phyloP scores from a whole-genome alignment of 225 moss, liverwort and hornwort species.

The Antitrichia curtipendula region DNA sequence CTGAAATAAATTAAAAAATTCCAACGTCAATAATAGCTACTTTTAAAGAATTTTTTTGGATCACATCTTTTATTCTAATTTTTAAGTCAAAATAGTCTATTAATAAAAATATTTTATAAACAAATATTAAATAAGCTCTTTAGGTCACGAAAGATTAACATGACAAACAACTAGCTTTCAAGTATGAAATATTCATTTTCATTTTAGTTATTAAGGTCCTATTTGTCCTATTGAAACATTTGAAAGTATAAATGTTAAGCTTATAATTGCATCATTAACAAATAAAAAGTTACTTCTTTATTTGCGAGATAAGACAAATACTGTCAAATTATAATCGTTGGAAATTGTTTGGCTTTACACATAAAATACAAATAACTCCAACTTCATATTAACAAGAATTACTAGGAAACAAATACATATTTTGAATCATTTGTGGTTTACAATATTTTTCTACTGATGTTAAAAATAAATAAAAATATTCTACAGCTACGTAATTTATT shows the following conservation, averaged over 20 bases:
- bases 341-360: neutral
- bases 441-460: neutral
- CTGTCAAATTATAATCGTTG: accelerated
- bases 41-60: neutral
- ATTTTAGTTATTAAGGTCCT: accelerated
- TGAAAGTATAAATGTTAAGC: neutral
- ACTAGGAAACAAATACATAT: neutral
- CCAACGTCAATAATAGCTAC: neutral
- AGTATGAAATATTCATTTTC: neutral
- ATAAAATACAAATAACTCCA: neutral
- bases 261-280: neutral
- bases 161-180: neutral
- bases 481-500: no score
- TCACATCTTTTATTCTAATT: neutral
- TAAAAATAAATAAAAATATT: no score
- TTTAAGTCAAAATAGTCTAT: neutral
- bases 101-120: neutral
- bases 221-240: neutral
- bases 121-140: neutral
- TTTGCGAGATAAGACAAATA: neutral
- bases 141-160: no score
- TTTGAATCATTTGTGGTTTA: neutral
- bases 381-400: neutral
- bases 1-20: neutral
- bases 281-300: neutral